Conservation (phyloP, 345 rosid genomes). For the Turritis glabra region DNA sequence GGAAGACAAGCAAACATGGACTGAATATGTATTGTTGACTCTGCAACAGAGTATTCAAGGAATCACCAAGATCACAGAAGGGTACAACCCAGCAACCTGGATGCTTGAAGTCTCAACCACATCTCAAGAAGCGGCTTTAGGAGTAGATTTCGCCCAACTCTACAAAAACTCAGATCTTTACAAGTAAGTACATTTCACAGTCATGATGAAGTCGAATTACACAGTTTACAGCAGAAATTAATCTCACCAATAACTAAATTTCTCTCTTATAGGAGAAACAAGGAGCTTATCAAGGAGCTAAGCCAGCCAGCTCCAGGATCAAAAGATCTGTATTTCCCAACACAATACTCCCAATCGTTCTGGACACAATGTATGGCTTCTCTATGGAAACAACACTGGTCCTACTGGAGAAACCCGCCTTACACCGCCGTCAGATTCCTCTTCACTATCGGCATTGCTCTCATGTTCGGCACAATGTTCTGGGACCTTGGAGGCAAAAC, state of each 20-base stretch:
- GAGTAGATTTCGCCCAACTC: conserved; percentile 58
- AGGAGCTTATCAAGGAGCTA: conserved; percentile 54
- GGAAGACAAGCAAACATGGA: not conserved
- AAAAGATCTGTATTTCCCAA: conserved; percentile 57
- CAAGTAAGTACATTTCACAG: conserved; percentile 41
- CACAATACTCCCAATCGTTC: conserved; percentile 57
- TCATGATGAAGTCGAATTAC: not conserved
- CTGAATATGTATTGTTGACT: not conserved
- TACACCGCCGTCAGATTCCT: conserved; percentile 71
- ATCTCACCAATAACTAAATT: conserved; percentile 1
- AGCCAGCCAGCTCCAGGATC: conserved; percentile 59
- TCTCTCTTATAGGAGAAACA: conserved; percentile 57
- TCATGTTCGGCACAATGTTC: conserved; percentile 69
- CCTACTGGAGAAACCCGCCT: conserved; percentile 78
- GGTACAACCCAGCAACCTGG: conserved; percentile 91
- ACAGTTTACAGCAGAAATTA: not conserved
- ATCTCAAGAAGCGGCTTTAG: conserved; percentile 61
- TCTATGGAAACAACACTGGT: conserved; percentile 71
- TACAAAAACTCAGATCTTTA: conserved; percentile 62
- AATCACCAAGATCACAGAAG: conserved; percentile 60
- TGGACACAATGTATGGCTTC: conserved; percentile 61
- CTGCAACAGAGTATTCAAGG: conserved; percentile 55
- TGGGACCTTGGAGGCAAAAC: conserved; percentile 69
- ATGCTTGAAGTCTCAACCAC: conserved; percentile 68
- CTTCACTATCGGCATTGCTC: conserved; percentile 54